Evolutionary conservation across 129 eudicot genomes (phyloP).

Genomic region (Helichrysum umbraculigerum): DNA sequence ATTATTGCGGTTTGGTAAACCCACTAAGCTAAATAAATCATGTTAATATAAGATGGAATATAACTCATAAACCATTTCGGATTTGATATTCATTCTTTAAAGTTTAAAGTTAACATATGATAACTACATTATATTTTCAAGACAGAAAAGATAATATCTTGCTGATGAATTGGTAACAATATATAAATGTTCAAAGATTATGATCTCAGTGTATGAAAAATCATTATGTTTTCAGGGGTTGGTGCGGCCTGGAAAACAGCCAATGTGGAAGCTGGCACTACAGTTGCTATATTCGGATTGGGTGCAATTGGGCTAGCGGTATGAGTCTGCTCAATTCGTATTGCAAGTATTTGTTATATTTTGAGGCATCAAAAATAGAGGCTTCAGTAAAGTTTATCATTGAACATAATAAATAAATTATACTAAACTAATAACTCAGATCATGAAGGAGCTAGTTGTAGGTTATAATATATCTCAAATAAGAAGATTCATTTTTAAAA

Average conservation of each 20-base stretch:
- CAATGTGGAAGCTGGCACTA: slow-evolving; percentile 75
- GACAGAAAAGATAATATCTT: too few species aligned
- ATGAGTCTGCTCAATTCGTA: slow-evolving; percentile 24
- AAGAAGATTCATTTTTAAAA: background rate
- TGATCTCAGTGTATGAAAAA: background rate
- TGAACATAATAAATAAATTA: background rate
- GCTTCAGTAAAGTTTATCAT: background rate
- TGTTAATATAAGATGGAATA: too few species aligned
- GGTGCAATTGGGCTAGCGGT: slow-evolving; percentile 90
- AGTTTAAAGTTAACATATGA: too few species aligned
- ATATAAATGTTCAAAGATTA: too few species aligned
- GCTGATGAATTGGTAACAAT: too few species aligned
- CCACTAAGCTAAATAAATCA: too few species aligned
- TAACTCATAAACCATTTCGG: too few species aligned
- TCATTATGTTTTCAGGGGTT: slow-evolving; percentile 54
- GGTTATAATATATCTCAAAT: background rate
- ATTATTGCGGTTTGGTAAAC: too few species aligned
- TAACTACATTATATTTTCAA: too few species aligned
- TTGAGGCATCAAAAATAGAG: background rate
- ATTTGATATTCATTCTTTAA: too few species aligned
- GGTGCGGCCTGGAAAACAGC: slow-evolving; percentile 94
- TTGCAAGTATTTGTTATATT: background rate
- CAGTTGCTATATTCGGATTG: slow-evolving; percentile 83
- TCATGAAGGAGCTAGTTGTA: background rate
- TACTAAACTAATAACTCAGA: background rate